A percentile compares a stretch with the other conserved stretches of the same genome.
These are phyloP conservation scores for Rhodotorula sp. DNA, from an alignment of 1,284 basidiomycete species.

Conservation along the genomic window DNA sequence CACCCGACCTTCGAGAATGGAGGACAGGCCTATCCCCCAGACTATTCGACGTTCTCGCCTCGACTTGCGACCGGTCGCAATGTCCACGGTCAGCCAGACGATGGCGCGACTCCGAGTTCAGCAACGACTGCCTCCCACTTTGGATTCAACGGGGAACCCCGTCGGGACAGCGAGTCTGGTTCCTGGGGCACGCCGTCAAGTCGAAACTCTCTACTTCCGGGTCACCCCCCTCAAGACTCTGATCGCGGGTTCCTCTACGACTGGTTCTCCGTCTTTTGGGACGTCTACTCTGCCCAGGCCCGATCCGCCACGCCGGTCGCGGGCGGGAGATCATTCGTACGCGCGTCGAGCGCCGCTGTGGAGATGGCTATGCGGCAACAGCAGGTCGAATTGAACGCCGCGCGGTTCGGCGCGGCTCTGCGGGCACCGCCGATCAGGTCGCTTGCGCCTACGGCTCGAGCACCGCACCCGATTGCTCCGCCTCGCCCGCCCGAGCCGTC, in stretches of 20 bases:
- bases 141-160: neutral
- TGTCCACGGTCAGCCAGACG: neutral
- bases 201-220: neutral
- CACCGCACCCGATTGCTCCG: neutral
- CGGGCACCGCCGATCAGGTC: neutral
- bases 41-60: neutral
- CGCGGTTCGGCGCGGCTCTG: constrained; percentile 10
- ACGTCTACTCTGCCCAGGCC: constrained; percentile 24
- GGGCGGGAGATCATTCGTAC: too few relatives aligned
- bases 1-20: neutral
- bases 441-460: neutral
- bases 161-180: neutral
- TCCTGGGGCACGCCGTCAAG: neutral
- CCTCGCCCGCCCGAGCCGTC: too few relatives aligned
- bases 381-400: constrained; percentile 14
- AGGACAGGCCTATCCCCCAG: too few relatives aligned
- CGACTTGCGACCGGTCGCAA: neutral
- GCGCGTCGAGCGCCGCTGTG: neutral
- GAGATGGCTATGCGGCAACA: neutral
- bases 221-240: neutral
- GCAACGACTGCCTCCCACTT: constrained; percentile 5
- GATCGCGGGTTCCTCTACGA: constrained; percentile 8
- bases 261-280: constrained; percentile 42
- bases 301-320: neutral
- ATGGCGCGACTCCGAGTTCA: constrained; percentile 1